A percentile compares a stretch with the other conserved stretches of the same genome.
phyloP scores from a whole-genome alignment of 2,329 filamentous ascomycete species.

The Epichloe festucae region DNA sequence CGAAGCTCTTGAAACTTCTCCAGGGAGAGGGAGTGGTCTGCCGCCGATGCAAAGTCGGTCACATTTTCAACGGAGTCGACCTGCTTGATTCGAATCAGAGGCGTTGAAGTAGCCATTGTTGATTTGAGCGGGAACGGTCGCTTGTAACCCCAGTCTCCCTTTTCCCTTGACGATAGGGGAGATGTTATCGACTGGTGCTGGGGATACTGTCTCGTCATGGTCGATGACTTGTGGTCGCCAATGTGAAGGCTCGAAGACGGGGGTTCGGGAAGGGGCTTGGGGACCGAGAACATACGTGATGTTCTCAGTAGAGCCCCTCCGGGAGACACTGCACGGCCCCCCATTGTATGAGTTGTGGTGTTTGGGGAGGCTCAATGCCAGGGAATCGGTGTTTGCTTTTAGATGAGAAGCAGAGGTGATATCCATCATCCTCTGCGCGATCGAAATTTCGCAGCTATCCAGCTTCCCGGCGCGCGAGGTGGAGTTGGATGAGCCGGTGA shows the following conservation, averaged over 20 bases:
- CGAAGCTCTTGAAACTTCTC: constrained; percentile 78
- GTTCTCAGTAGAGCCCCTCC: constrained; percentile 63
- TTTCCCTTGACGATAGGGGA: constrained; percentile 54
- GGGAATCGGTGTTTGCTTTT: constrained; percentile 6
- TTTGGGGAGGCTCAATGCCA: constrained; percentile 18
- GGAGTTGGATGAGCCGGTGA: constrained; percentile 15
- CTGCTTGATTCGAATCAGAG: constrained; percentile 61
- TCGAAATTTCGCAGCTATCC: constrained; percentile 18
- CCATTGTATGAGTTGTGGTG: constrained; percentile 19
- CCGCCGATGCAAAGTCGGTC: constrained; percentile 75
- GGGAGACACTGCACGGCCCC: constrained; percentile 35
- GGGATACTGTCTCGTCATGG: constrained; percentile 60
- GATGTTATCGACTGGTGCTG: constrained; percentile 73
- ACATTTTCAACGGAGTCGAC: constrained; percentile 79
- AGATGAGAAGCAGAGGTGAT: constrained; percentile 4
- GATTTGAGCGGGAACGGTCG: constrained; percentile 65
- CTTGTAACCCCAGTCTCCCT: constrained; percentile 91
- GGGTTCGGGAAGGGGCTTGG: constrained; percentile 57
- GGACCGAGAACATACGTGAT: constrained; percentile 83
- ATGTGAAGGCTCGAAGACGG: constrained; percentile 29
- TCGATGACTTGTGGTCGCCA: constrained; percentile 23
- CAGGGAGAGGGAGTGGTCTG: constrained; percentile 68
- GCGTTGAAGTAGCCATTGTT: constrained; percentile 58
- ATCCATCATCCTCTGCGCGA: background rate
- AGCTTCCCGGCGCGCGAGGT: constrained; percentile 1